Evolutionary conservation across 176 grass and related monocot species (phyloP).

Genomic region (Aegilops speltoides): DNA sequence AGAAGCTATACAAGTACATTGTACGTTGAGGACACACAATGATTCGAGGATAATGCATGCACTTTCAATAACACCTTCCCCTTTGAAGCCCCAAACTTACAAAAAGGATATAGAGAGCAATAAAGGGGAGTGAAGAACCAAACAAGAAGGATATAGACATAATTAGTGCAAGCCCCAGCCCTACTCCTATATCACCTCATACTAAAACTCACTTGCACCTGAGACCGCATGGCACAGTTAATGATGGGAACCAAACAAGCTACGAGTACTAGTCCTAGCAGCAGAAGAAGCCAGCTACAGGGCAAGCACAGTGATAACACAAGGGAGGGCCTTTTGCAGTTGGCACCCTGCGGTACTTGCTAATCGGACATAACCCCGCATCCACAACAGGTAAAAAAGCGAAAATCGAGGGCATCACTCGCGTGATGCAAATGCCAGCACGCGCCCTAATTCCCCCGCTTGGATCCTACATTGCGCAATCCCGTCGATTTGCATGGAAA

Average conservation of each 20-base stretch:
- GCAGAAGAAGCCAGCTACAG: not conserved
- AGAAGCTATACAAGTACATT: not conserved
- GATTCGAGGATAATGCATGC: not conserved
- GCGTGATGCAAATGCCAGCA: not conserved
- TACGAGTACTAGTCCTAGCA: not conserved
- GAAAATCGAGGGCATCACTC: not conserved
- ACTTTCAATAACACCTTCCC: not conserved
- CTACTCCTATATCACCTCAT: too few relatives aligned
- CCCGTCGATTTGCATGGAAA: not conserved
- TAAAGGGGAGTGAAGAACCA: not conserved
- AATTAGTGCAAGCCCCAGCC: not conserved
- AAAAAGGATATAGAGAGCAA: not conserved
- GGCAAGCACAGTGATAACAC: slow-evolving; percentile 2
- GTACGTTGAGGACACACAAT: not conserved
- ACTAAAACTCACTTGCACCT: not conserved
- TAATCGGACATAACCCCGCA: not conserved
- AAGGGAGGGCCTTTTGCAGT: not conserved
- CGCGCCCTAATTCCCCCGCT: not conserved
- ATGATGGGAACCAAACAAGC: slow-evolving; percentile 21
- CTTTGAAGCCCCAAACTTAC: not conserved
- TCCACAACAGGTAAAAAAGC: not conserved
- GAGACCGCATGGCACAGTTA: not conserved
- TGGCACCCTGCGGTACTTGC: not conserved
- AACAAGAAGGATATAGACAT: too few relatives aligned
- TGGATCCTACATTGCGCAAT: not conserved